Evolutionary conservation across 1,139 yeast species (phyloP).

Genomic region (Fermentozyma sake): DNA sequence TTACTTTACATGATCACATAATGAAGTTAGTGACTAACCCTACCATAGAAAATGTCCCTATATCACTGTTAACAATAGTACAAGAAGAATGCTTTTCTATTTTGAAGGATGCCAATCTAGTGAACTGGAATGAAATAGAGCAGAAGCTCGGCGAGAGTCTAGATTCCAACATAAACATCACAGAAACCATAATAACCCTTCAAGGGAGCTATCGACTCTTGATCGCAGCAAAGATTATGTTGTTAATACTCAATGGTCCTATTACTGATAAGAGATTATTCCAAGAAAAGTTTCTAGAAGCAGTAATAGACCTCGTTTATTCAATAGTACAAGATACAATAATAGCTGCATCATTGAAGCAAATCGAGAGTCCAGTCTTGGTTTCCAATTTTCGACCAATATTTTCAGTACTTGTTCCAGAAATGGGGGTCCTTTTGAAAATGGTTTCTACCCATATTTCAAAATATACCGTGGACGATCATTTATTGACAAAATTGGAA

Average conservation of each 20-base stretch:
- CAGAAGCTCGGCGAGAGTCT: too few species aligned
- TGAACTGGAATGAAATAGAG: slow-evolving; percentile 5
- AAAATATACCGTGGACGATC: slow-evolving; percentile 36
- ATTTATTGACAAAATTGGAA: slow-evolving; percentile 46
- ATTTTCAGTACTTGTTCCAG: slow-evolving; percentile 4
- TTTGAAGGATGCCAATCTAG: slow-evolving; percentile 4
- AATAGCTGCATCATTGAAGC: slow-evolving; percentile 11
- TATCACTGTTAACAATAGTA: slow-evolving; percentile 5
- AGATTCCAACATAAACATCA: too few species aligned
- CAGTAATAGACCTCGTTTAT: slow-evolving; percentile 37
- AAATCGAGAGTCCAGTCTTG: background rate
- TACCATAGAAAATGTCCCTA: slow-evolving; percentile 5
- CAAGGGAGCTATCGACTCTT: slow-evolving; percentile 17
- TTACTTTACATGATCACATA: slow-evolving; percentile 5
- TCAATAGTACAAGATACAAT: slow-evolving; percentile 31
- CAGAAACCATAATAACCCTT: background rate
- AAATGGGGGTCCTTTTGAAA: slow-evolving; percentile 4
- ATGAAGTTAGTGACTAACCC: slow-evolving; percentile 4
- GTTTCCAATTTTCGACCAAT: slow-evolving; percentile 3
- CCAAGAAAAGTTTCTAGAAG: slow-evolving; percentile 40
- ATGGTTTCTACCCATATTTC: slow-evolving; percentile 10
- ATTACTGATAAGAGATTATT: slow-evolving; percentile 38
- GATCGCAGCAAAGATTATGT: slow-evolving; percentile 36
- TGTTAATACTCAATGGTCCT: slow-evolving; percentile 37
- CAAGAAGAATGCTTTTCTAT: slow-evolving; percentile 8